Base-by-base conservation (phyloP, 2,329 filamentous ascomycete species). In the Xylaria multiplex region DNA sequence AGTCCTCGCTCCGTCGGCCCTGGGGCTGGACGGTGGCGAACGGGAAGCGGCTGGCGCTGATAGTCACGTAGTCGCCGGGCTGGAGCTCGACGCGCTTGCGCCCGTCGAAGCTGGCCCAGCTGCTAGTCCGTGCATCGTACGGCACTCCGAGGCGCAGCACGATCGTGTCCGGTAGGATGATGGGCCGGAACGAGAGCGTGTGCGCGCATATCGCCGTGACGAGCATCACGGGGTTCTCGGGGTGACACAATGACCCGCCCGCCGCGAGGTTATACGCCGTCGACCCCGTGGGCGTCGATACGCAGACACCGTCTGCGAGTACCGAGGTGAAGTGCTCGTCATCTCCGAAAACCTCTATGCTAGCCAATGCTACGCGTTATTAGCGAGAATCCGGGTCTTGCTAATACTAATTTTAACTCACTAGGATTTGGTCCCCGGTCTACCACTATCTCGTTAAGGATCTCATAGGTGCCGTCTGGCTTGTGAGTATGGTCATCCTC, bases 21-120 rank as follows among this genome's bases (percentile, higher is more conserved):
- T 90, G 84, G 0, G 89, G 86, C 79, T 93, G 85, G 11, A 95
- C 91, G 62, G 87, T 89, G 0, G 92, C 91, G 78, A 95, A 96
- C 0, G 92, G 92, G 74, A 91, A 95, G 46, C 92, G 81, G 70
- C 90, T 92, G 2, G 92, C 92, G 71, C 90, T 93, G 67, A 96
- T 91, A 1, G 92, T 95, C 5, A 95, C 91, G 76, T 96, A 96
- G 79, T 96, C 92, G 16, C 92, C 92, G 0, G 91, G 90, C 55
- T 81, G 78, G 43, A 96, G 83, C 80, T 96, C 92, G n/a, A 92
- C 81, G 80, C 93, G 88, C 82, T 97, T 93, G 67, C 93, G 87
- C 1, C 96, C 96, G 79, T 99, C 96, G 77, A 99, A 99, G 78
- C 93, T 97, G n/a, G 94, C 96, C 95, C 96, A 99, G 46, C 91